Evolutionary conservation across 1,284 basidiomycete species (phyloP).

Genomic region (Trichosporon coremiiforme): DNA sequence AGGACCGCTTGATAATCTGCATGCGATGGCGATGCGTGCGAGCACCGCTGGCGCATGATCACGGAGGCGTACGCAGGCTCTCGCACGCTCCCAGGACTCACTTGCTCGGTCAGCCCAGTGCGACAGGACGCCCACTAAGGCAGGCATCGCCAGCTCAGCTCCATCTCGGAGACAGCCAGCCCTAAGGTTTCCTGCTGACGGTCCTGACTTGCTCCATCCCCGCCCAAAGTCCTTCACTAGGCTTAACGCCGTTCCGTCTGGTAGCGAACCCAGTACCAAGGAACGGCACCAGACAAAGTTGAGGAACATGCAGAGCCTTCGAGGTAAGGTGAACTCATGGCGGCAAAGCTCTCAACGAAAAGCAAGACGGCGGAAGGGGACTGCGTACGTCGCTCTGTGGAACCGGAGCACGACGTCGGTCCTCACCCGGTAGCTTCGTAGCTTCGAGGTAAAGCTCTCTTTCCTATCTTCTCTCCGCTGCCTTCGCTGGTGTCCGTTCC

Average conservation of each 20-base stretch:
- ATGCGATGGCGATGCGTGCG: slow-evolving; percentile 4
- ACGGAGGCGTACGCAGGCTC: not conserved
- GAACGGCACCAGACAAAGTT: slow-evolving; percentile 3
- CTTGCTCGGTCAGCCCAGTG: not conserved
- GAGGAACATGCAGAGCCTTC: not conserved
- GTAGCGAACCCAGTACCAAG: slow-evolving; percentile 6
- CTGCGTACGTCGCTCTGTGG: not conserved
- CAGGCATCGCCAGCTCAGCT: not conserved
- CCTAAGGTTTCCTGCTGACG: not conserved
- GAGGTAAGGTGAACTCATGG: not conserved
- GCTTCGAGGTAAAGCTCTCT: not conserved
- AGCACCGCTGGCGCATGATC: not conserved
- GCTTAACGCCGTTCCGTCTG: not conserved
- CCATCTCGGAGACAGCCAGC: not conserved
- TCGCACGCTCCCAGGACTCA: slow-evolving; percentile 4
- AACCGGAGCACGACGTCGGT: not conserved
- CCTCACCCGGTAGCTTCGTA: not conserved
- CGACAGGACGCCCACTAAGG: not conserved
- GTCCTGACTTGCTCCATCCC: not conserved
- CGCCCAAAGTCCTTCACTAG: not conserved
- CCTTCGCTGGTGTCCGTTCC: not conserved
- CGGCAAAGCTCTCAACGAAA: slow-evolving; percentile 1
- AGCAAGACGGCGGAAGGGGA: not conserved
- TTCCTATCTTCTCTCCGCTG: not conserved
- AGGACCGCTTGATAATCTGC: not conserved